Evolutionary conservation across 192 early-diverging fungal species (phyloP), one percentile per base, ranked within the genome.

Genomic region (Coemansia sp.): DNA sequence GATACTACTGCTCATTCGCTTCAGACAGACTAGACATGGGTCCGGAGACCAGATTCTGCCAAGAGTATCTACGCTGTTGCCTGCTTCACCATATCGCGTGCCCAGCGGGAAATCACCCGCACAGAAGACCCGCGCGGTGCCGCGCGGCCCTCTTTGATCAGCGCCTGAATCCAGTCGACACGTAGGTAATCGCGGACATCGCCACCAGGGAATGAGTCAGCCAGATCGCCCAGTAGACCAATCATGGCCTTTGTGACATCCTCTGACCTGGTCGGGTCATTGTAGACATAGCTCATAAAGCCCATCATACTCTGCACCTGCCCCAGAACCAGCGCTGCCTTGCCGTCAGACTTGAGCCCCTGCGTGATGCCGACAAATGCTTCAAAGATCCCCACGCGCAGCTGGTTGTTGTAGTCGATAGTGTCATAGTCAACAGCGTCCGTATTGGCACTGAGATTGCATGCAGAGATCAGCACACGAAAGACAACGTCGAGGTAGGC

Each of bases 281-380:
- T 71, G 60, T 83, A 87, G 26, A 94, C 85, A 23, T 78, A 79
- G 56, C 73, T 73, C 62, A 94, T 75, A 76, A 99, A 98, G 24
- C 71, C 76, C 51, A 99, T 91, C 47, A 99, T 87, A 54, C 81
- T 72, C 52, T 86, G 79, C 7, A 88, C 68, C 44, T 91, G 88
- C 12, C 80, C 82, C 14, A 73, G 54, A 19, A 97, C 70, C 53
- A 87, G 62, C 64, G 85, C 72, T 23, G 84, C 83, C 65, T 90
- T 88, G 49, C 87, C 83, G 19, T 86, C 89, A 3, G 84, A 70
- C 67, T 93, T 93, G 76, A 98, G 74, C 4, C 95, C 97, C 66
- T 98, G 95, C 0, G 89, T 85, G 56, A 99, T 98, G 38, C 97
- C 97, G 22, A 98, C 92, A 79, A 93, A 97, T 8, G 94, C 94